Percentiles rank a stretch among this genome's conserved stretches.
These are phyloP conservation scores for Phlebopus sp. DNA, from an alignment of 1,284 basidiomycete genomes.

Conservation along the genomic window DNA sequence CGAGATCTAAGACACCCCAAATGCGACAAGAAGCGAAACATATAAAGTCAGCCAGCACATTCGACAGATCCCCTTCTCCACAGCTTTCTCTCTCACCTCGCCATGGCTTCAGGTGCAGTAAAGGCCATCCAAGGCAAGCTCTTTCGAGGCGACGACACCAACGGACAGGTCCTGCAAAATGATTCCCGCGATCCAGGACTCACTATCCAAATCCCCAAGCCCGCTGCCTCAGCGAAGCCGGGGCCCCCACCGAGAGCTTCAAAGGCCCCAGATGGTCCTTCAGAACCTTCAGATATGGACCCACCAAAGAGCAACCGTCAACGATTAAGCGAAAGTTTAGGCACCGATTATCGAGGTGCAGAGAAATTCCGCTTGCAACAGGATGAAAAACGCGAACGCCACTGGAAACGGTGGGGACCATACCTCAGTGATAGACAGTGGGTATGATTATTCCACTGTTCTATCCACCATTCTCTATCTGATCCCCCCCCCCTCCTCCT, in stretches of 20 bases:
- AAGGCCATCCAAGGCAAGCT: conserved; percentile 76
- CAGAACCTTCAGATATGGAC: conserved; percentile 21
- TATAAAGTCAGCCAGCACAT: conserved; percentile 1
- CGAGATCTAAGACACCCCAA: not conserved
- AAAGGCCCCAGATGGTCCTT: conserved; percentile 36
- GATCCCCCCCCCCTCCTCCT: too few relatives aligned
- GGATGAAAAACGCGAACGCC: conserved; percentile 61
- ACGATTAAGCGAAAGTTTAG: conserved; percentile 57
- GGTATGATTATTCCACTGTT: conserved; percentile 48
- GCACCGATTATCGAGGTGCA: conserved; percentile 58
- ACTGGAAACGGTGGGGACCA: conserved; percentile 99
- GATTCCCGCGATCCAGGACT: conserved; percentile 46
- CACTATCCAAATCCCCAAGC: conserved; percentile 79
- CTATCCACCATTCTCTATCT: conserved; percentile 6
- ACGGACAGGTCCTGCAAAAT: conserved; percentile 18
- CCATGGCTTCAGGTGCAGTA: conserved; percentile 41
- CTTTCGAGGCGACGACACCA: conserved; percentile 50
- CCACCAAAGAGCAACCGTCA: conserved; percentile 47
- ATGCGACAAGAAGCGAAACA: not conserved
- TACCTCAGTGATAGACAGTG: conserved; percentile 97
- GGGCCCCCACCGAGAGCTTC: conserved; percentile 41
- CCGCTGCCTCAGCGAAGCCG: conserved; percentile 33
- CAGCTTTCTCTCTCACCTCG: not conserved
- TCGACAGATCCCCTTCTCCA: not conserved
- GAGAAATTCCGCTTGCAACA: conserved; percentile 74